Evolutionary conservation across 306 rosid species (phyloP).

Genomic region (Dalbergia cultrata): DNA sequence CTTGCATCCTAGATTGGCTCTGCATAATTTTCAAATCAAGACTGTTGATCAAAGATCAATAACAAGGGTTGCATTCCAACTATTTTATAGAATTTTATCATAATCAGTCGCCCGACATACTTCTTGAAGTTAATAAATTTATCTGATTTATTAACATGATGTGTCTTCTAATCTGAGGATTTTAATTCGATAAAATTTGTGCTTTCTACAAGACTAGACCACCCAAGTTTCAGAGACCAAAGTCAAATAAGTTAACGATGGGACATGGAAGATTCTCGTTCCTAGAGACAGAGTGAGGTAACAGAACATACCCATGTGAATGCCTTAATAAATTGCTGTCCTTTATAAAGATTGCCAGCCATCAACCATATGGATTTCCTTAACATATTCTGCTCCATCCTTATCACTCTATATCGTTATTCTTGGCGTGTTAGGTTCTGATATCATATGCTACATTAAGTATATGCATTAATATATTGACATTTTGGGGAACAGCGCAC

Average conservation of each 20-base stretch:
- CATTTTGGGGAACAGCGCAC: conserved; percentile 27
- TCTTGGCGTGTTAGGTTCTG: conserved; percentile 40
- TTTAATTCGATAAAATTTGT: conserved; percentile 17
- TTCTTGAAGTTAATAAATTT: conserved; percentile 39
- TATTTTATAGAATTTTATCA: neutral
- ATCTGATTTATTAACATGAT: conserved; percentile 26
- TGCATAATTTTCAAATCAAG: neutral
- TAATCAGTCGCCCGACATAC: conserved; percentile 50
- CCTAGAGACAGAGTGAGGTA: conserved; percentile 23
- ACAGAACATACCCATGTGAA: conserved; percentile 55
- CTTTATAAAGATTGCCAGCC: conserved; percentile 35
- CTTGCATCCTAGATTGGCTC: neutral
- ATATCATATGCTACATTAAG: conserved; percentile 13
- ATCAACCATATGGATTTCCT: conserved; percentile 37
- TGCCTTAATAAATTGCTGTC: conserved; percentile 35
- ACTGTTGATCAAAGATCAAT: neutral
- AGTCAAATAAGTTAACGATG: conserved; percentile 39
- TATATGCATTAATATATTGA: conserved; percentile 22
- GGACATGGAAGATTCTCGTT: conserved; percentile 33
- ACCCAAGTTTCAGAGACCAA: conserved; percentile 41
- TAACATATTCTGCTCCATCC: conserved; percentile 29
- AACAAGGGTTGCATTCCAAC: neutral
- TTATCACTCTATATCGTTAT: conserved; percentile 26
- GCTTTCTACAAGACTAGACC: conserved; percentile 30
- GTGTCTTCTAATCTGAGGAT: conserved; percentile 31